These are phyloP conservation scores for Pyropia yezoensis DNA, from an alignment of 23 red algal species.

Conservation along the genomic window DNA sequence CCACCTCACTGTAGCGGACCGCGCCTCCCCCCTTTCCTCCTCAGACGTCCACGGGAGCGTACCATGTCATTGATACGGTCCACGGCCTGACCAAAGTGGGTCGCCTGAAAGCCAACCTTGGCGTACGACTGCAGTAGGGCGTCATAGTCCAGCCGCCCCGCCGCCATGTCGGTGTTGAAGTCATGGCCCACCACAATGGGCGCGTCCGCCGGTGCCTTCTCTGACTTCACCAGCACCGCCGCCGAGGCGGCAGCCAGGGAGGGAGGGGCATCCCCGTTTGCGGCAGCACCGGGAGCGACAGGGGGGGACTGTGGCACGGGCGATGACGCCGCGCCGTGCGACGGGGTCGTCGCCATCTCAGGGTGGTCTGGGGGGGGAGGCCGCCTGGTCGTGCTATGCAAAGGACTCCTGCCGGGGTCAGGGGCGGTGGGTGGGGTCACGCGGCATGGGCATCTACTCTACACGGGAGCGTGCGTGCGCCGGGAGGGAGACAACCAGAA, in stretches of 20 bases:
- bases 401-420: too few relatives aligned
- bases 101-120: conserved; percentile 87
- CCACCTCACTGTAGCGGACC: neutral
- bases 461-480: too few relatives aligned
- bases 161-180: conserved; percentile 27
- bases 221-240: conserved; percentile 33
- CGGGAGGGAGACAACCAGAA: too few relatives aligned
- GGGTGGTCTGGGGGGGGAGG: neutral
- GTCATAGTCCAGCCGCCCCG: conserved; percentile 49
- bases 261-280: neutral
- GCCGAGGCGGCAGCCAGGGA: conserved; percentile 11
- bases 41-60: neutral
- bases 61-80: conserved; percentile 80
- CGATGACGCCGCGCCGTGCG: neutral
- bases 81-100: conserved; percentile 82
- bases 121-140: conserved; percentile 40
- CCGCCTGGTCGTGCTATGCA: neutral
- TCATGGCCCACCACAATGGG: conserved; percentile 64
- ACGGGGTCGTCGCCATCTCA: neutral
- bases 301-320: too few relatives aligned
- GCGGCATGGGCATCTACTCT: too few relatives aligned
- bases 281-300: neutral
- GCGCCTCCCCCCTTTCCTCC: neutral
- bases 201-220: conserved; percentile 23
- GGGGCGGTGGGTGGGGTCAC: too few relatives aligned